Evolutionary conservation across 106 monocot species (phyloP), one percentile per base, ranked within the genome.

Genomic region (Narthecium ossifragum): DNA sequence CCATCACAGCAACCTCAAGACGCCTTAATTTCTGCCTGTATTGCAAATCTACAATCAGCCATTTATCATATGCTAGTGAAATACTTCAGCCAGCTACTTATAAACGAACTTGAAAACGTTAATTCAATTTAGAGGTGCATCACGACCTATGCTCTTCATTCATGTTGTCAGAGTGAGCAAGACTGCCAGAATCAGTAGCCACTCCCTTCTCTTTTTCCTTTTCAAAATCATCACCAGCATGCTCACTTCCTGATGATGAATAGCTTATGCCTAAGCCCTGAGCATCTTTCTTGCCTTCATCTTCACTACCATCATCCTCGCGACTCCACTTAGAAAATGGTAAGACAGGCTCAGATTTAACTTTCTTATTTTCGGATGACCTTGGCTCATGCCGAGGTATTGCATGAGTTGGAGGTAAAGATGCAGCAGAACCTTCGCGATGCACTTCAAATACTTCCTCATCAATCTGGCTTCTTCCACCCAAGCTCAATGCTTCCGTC

Each of bases 1-100:
- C 91, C 74, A 99, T 77, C 26, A 99, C 98, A 71, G 87, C 84
- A 67, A 99, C 82, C 62, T 99, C 98, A 63, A 99, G 50, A 31
- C 87, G 90, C 47, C 98, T 84, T 34, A 99, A 39, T 72, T 88
- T 99, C 51, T 99, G 84, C 51, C 98, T 96, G 82, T 49, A 67
- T 3, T 38, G 12, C 22, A 68, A 31, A 59, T 46, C 24, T 46
- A 54, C 1, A 50, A 25, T 37, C 15, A 47, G 45, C 18, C 29
- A 34, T 7, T 26, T 13, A 51, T 36, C 14, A 21, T 49, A 12
- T 39, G 26, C 26, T 58, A n/a, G n/a, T n/a, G n/a, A 32, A 55
- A 29, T 31, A 31, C 21, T 12, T 47, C 13, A 61, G 8, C 13
- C 10, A 54, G 30, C 25, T 23, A 2, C 18, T n/a, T 32, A 0